Evolutionary conservation across 345 rosid species (phyloP), one percentile per base, ranked within the genome.

Genomic region (Eucalyptus pauciflora): DNA sequence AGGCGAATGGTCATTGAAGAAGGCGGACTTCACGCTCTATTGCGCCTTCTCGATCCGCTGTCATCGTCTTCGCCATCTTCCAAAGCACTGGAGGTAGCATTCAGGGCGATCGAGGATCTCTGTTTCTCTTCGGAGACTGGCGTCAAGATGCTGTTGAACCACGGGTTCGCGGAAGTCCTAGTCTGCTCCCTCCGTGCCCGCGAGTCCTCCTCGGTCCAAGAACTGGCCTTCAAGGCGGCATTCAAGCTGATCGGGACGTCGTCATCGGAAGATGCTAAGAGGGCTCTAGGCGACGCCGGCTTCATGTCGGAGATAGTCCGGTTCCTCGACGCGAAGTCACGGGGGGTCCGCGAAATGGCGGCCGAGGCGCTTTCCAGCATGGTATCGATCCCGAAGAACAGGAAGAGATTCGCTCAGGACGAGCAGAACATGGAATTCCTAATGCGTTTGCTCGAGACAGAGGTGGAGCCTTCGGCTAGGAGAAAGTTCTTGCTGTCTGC

Each of bases 131-230:
- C 98, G 5, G 22, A 85, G 9, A 89, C 89, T 49, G 89, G 90
- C n/a, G 89, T 96, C 13, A 90, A 87, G 60, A 87, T 91, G 83
- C 87, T 98, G 90, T 86, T 93, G 89, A 93, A 87, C 16, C 93
- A 91, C 83, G 94, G 96, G 10, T 98, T 97, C 87, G 62, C 94
- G 86, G 95, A 96, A 86, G 93, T 92, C 31, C 54, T 98, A 51
- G 91, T 94, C 16, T 92, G 88, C 93, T 90, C 94, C 86, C 93
- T 98, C 85, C 90, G 92, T 8, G 92, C 94, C 12, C 95, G 96
- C 2, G 99, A 96, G 88, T 95, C 93, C 64, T 95, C 95, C 64
- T 95, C 95, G 14, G 92, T 93, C 90, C 99, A 97, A 87, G 99
- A 97, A 90, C 90, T 93, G 88, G 95, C 97, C 48, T 88, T 98